Evolutionary conservation across 805 yeast genomes (phyloP).

Genomic region (Clavispora santaluciae): DNA sequence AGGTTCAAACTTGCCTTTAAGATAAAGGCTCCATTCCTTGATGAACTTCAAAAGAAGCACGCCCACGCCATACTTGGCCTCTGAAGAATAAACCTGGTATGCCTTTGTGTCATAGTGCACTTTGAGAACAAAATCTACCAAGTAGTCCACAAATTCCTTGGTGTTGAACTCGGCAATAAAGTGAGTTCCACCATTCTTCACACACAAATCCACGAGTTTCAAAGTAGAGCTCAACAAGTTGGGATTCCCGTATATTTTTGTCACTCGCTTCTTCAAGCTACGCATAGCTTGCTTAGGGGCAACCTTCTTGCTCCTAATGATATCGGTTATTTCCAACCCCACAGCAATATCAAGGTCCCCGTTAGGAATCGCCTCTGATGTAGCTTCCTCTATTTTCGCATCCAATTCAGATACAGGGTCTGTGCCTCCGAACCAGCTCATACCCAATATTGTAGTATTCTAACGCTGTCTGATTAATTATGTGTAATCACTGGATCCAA

Average conservation of each 20-base stretch:
- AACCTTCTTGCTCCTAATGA: constrained; percentile 75
- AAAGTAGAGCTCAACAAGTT: constrained; percentile 72
- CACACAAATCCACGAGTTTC: constrained; percentile 76
- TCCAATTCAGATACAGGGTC: constrained; percentile 44
- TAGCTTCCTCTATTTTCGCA: constrained; percentile 65
- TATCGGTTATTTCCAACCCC: constrained; percentile 83
- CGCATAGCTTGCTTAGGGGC: constrained; percentile 82
- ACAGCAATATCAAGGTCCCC: constrained; percentile 74
- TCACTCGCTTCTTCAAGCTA: constrained; percentile 68
- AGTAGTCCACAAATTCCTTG: constrained; percentile 80
- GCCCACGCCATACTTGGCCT: constrained; percentile 43
- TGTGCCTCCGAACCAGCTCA: constrained; percentile 51
- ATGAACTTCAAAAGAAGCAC: constrained; percentile 56
- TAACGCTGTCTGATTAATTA: background rate
- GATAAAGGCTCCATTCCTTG: constrained; percentile 74
- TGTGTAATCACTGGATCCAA: background rate
- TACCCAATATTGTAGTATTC: constrained; percentile 10
- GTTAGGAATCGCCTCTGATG: constrained; percentile 85
- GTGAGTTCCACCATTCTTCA: constrained; percentile 89
- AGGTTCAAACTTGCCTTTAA: constrained; percentile 61
- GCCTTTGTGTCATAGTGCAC: constrained; percentile 33
- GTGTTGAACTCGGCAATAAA: constrained; percentile 75
- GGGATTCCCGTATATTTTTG: constrained; percentile 60
- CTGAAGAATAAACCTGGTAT: constrained; percentile 13
- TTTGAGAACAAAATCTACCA: constrained; percentile 45